Base-by-base conservation (phyloP, 371 early-diverging fungal species). In the Sanchytrium tribonematis region DNA sequence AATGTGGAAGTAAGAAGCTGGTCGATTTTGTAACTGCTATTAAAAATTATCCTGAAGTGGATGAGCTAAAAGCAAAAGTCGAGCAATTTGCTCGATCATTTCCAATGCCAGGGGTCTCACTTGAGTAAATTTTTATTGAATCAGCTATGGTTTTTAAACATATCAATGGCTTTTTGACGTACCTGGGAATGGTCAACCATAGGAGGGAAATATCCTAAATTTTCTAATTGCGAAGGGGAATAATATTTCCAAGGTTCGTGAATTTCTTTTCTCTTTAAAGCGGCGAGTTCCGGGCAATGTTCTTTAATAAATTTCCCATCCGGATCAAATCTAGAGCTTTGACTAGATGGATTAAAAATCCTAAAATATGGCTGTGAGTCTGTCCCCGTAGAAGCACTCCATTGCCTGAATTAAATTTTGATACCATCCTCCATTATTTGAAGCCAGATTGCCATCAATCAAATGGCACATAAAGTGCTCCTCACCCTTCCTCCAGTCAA, bases 21-120 rank as follows among this genome's bases (percentile, higher is more conserved):
- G 95, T 95, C 84, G 95, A 93, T 81, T 94, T 96, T 82, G 82
- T 89, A 67, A 84, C 80, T 69, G 88, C 84, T 66, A 73, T 83
- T 73, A 86, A 83, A 66, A 77, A 77, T 69, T 85, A 84, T 72
- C 72, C 17, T 67, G 77, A 79, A 48, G 86, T 87, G 68, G 78
- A 82, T 70, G 80, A 82, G 71, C 84, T 97, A 72, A 84, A 84
- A 77, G 82, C 82, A 76, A 88, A 92, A 74, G 91, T 96, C n/a
- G 83, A 90, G 76, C 83, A 80, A 30, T 95, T 95, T 77, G 92
- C 95, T 69, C 82, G 81, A 66, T 74, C 78, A 69, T 90, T 89
- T 85, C 90, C 90, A 73, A 90, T 91, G 90, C 93, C 93, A 70
- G 91, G 91, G 17, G 82, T 83, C 66, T 28, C 29, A 30, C 12